phyloP scores from a whole-genome alignment of 306 rosid genomes.

The Trifolium dubium region DNA sequence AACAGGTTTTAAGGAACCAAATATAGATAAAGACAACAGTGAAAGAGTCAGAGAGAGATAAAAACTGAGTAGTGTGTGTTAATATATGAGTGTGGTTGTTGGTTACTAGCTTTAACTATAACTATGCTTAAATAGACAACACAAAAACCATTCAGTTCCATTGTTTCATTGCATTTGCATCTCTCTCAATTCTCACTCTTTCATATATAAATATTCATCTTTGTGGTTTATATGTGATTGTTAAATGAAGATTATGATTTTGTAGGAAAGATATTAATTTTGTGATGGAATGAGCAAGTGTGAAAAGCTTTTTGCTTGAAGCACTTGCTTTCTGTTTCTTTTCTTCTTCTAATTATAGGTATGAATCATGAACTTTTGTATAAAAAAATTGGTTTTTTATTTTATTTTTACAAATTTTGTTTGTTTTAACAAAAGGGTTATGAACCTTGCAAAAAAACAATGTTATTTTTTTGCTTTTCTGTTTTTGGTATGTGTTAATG shows the following conservation, averaged over 20 bases:
- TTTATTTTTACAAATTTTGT: too few species aligned
- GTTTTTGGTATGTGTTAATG: background rate
- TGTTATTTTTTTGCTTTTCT: background rate
- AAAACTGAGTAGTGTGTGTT: constrained; percentile 11
- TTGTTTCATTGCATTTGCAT: background rate
- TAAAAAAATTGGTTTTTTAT: too few species aligned
- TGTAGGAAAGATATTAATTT: constrained; percentile 7
- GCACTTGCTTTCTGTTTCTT: constrained; percentile 21
- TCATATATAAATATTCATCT: background rate
- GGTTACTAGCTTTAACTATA: constrained; percentile 32
- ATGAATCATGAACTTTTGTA: constrained; percentile 11
- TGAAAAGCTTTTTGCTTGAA: constrained; percentile 37
- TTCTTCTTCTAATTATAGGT: constrained; percentile 38
- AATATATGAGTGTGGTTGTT: constrained; percentile 27
- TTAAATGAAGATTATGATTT: background rate
- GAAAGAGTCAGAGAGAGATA: constrained; percentile 22
- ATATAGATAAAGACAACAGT: constrained; percentile 27
- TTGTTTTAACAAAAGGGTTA: background rate
- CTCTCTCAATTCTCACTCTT: constrained; percentile 7
- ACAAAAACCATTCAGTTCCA: background rate
- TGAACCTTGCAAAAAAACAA: background rate
- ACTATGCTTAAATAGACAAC: background rate
- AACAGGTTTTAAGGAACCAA: constrained; percentile 27
- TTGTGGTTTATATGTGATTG: background rate
- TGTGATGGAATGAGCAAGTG: constrained; percentile 5